These are phyloP conservation scores for Quercus engelmannii DNA, from an alignment of 306 rosid genomes.

Conservation along the genomic window DNA sequence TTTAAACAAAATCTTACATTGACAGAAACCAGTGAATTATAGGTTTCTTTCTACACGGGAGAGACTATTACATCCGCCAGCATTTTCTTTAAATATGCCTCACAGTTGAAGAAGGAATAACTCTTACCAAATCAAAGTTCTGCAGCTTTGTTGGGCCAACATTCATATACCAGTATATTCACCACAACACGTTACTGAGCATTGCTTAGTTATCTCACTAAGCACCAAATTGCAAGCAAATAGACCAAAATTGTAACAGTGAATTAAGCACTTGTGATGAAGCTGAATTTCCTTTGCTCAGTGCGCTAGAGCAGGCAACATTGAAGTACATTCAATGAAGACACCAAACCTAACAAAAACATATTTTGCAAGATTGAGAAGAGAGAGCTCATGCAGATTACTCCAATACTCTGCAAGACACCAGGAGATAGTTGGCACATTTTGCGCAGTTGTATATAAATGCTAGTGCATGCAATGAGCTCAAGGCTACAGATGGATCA, in stretches of 20 bases:
- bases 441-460: constrained; percentile 8
- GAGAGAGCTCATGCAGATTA: not conserved
- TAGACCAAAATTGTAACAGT: not conserved
- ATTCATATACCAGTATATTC: not conserved
- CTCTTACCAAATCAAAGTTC: too few relatives aligned
- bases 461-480: constrained; percentile 5
- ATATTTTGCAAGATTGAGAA: not conserved
- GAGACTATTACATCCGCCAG: too few relatives aligned
- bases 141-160: not conserved
- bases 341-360: not conserved
- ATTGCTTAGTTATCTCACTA: not conserved
- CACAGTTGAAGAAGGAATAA: too few relatives aligned
- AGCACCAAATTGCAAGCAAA: not conserved
- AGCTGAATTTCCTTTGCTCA: not conserved
- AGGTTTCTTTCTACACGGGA: too few relatives aligned
- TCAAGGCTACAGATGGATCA: not conserved
- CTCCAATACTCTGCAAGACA: not conserved
- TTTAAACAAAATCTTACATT: too few relatives aligned
- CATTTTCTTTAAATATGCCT: too few relatives aligned
- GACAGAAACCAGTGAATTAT: too few relatives aligned
- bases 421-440: not conserved
- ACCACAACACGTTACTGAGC: not conserved
- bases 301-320: not conserved
- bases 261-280: not conserved
- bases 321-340: not conserved